phyloP scores from a whole-genome alignment of 2,329 filamentous ascomycete genomes.

The Alternaria metachromatica region DNA sequence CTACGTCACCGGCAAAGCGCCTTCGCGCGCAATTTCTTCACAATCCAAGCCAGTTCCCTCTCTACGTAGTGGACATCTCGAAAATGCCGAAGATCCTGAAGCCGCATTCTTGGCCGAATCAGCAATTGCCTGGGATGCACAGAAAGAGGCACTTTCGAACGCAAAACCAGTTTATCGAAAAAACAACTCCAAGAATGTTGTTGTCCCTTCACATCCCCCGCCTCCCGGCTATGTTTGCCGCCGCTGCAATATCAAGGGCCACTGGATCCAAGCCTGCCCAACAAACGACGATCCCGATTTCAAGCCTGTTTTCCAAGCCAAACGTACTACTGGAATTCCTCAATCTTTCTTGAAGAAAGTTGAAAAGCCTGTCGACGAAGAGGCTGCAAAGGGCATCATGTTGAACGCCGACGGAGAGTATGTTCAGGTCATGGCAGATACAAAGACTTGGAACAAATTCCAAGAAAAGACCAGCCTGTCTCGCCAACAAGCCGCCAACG shows the following conservation, averaged over 20 bases:
- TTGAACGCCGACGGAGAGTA: conserved; percentile 97
- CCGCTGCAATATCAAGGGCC: conserved; percentile 95
- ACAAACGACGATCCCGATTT: conserved; percentile 98
- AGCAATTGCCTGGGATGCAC: conserved; percentile 88
- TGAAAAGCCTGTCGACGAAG: conserved; percentile 87
- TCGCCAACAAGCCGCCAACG: conserved; percentile 80
- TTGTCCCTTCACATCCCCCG: conserved; percentile 90
- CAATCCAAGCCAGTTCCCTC: no score
- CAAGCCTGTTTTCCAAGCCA: conserved; percentile 90
- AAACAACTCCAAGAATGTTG: conserved; percentile 65
- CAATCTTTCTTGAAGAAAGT: conserved; percentile 94
- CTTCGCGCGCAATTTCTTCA: background rate
- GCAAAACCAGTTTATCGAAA: conserved; percentile 53
- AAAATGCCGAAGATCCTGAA: conserved; percentile 76
- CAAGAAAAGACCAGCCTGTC: conserved; percentile 91
- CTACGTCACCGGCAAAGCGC: conserved; percentile 94
- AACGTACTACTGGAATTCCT: conserved; percentile 95
- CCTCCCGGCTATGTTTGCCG: conserved; percentile 96
- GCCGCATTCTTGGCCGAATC: conserved; percentile 90
- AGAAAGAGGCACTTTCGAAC: conserved; percentile 90
- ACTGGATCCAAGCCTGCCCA: conserved; percentile 97
- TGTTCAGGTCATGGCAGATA: conserved; percentile 94
- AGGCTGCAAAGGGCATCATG: conserved; percentile 90
- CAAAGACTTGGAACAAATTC: conserved; percentile 95
- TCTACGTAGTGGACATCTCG: no score